phyloP scores from a whole-genome alignment of 305 asterid genomes.

The Petunia hybrid region DNA sequence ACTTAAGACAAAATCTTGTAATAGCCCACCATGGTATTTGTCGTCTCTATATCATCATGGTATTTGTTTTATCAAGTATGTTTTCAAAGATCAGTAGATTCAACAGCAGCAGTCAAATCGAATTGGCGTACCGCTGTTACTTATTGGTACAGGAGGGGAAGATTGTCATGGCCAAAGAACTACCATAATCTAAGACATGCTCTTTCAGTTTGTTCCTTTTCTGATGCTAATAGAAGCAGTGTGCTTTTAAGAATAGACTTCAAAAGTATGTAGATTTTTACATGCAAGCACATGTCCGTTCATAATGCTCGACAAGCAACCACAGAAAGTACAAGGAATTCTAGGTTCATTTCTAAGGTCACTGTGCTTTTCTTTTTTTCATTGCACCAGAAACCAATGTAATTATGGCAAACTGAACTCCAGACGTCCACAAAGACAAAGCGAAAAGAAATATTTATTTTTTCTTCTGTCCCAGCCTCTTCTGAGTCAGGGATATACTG shows the following conservation, averaged over 20 bases:
- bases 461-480: too few species aligned
- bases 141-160: not conserved
- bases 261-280: not conserved
- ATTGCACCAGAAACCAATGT: slow-evolving; percentile 20
- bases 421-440: too few species aligned
- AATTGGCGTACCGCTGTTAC: not conserved
- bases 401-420: too few species aligned
- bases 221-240: slow-evolving; percentile 4
- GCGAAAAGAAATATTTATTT: too few species aligned
- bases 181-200: not conserved
- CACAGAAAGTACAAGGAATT: not conserved
- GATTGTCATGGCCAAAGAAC: slow-evolving; percentile 13
- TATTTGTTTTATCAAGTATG: too few species aligned
- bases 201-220: not conserved
- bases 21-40: not conserved
- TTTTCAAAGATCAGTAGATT: not conserved
- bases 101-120: not conserved
- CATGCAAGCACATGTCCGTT: not conserved
- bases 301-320: not conserved
- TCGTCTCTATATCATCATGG: not conserved
- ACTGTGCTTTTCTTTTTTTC: slow-evolving; percentile 5
- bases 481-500: too few species aligned
- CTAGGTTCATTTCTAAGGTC: not conserved
- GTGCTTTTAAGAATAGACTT: not conserved
- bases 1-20: not conserved